Conservation (phyloP, 129 eudicot genomes). For the Ambrosia trifida region DNA sequence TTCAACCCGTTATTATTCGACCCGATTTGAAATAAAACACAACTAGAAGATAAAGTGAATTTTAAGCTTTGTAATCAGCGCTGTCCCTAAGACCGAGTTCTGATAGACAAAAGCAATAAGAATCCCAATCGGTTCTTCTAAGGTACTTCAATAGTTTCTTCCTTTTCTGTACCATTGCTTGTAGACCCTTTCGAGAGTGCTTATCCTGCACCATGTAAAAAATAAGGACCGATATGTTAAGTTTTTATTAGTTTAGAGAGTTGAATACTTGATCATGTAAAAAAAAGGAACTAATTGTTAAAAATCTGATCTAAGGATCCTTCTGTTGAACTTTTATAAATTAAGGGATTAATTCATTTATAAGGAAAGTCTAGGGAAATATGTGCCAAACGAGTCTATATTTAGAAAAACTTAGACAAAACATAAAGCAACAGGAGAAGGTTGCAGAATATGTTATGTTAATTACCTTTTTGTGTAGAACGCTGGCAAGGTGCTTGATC, state of each 20-base stretch:
- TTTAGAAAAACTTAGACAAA: background rate
- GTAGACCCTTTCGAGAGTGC: conserved; percentile 84
- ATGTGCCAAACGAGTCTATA: background rate
- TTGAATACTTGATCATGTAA: background rate
- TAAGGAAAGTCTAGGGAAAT: background rate
- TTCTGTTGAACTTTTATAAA: background rate
- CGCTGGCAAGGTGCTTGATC: conserved; percentile 72
- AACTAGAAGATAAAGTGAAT: background rate
- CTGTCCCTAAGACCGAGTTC: conserved; percentile 89
- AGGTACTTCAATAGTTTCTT: conserved; percentile 83
- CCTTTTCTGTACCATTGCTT: conserved; percentile 79
- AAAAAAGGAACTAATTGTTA: background rate
- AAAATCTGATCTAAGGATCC: background rate
- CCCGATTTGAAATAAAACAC: background rate
- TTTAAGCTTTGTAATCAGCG: conserved; percentile 62
- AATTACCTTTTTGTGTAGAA: conserved; percentile 78
- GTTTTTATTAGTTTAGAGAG: background rate
- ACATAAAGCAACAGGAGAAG: background rate
- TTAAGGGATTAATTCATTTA: background rate
- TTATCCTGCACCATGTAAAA: conserved; percentile 57
- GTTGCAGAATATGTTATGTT: background rate
- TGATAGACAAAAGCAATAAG: conserved; percentile 81
- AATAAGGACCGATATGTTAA: background rate
- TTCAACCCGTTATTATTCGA: background rate
- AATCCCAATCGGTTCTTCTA: conserved; percentile 92